A percentile compares a stretch with the other conserved stretches of the same genome.
These are phyloP conservation scores for Phytophthora cactorum DNA, from an alignment of 352 stramenopile genomes.

Conservation along the genomic window DNA sequence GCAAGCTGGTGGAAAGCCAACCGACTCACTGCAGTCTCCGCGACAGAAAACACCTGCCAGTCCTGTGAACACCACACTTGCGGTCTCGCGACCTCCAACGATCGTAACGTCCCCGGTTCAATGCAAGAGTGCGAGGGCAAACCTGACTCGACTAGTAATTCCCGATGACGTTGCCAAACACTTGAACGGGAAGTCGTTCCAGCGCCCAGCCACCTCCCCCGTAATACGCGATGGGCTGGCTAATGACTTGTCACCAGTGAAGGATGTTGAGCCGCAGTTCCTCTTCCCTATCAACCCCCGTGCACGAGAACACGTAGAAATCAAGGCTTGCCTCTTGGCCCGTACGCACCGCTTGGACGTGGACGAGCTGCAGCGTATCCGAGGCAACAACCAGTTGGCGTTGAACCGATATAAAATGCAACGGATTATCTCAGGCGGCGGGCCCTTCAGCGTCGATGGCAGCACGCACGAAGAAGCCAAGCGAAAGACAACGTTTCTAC, in stretches of 20 bases:
- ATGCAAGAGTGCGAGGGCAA: slow-evolving; percentile 33
- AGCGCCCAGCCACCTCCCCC: slow-evolving; percentile 24
- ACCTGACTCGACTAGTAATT: slow-evolving; percentile 2
- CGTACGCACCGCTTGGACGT: slow-evolving; percentile 72
- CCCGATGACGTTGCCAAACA: background rate
- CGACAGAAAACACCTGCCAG: slow-evolving; percentile 18
- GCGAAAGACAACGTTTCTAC: slow-evolving; percentile 73
- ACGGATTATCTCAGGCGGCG: slow-evolving; percentile 46
- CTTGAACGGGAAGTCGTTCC: background rate
- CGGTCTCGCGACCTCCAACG: slow-evolving; percentile 1
- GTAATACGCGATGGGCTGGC: background rate
- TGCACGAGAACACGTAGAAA: slow-evolving; percentile 64
- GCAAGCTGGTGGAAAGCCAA: slow-evolving; percentile 10
- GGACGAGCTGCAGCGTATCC: slow-evolving; percentile 53
- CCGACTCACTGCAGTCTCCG: slow-evolving; percentile 25
- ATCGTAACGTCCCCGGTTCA: slow-evolving; percentile 24
- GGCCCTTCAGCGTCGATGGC: slow-evolving; percentile 45
- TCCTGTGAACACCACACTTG: slow-evolving; percentile 1
- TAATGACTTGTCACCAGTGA: slow-evolving; percentile 9
- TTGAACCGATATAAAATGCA: slow-evolving; percentile 50
- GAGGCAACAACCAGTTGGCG: slow-evolving; percentile 41
- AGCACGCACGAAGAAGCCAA: slow-evolving; percentile 53
- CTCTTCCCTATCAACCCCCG: slow-evolving; percentile 27
- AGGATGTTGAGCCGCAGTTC: slow-evolving; percentile 16
- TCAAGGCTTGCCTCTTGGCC: slow-evolving; percentile 73